Base-by-base conservation (phyloP, 2,329 filamentous ascomycete genomes). In the Colletotrichum camelliae region DNA sequence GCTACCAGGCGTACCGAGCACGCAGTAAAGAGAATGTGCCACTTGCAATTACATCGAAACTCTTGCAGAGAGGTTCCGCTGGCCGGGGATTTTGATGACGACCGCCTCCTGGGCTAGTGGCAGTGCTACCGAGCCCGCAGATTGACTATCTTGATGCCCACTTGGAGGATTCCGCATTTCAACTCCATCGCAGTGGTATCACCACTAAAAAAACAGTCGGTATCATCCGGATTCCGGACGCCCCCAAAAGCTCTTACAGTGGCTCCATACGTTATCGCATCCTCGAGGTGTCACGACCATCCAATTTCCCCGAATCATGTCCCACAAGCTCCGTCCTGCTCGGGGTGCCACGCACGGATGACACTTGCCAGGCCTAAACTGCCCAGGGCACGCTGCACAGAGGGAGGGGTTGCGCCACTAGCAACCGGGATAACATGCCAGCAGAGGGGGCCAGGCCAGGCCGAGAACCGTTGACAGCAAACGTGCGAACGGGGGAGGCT, bases 271-370 rank as follows among this genome's bases (percentile, higher is more conserved):
- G 66, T 64, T 65, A 75, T 60, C 70, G 58, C 35, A 68, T 71
- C 33, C 73, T 73, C 57, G 31, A 66, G 33, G 52, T 70, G 70
- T 35, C 57, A 73, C 62, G 18, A 52, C 73, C 57, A 65, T 68
- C 64, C 64, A 75, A 75, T 75, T 73, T 75, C 73, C 73, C 73
- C 73, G 73, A 75, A 73, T 75, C 73, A 75, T 75, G 70, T 75
- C 58, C 70, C 73, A 75, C 73, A 73, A 58, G 64, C 58, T 73
- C 62, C 70, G 73, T 67, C 48, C 29, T 52, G 8, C 58, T 61
- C 60, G 39, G 43, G 57, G 65, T 33, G 65, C 37, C 43, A 75
- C 64, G 73, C 73, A 75, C 73, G 64, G 73, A 75, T 75, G 70
- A 29, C 64, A 64, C 69, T 68, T 57, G 57, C 31, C 68, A 70